phyloP scores from a whole-genome alignment of 768 basidiomycete species.

The Kwoniella dendrophila region DNA sequence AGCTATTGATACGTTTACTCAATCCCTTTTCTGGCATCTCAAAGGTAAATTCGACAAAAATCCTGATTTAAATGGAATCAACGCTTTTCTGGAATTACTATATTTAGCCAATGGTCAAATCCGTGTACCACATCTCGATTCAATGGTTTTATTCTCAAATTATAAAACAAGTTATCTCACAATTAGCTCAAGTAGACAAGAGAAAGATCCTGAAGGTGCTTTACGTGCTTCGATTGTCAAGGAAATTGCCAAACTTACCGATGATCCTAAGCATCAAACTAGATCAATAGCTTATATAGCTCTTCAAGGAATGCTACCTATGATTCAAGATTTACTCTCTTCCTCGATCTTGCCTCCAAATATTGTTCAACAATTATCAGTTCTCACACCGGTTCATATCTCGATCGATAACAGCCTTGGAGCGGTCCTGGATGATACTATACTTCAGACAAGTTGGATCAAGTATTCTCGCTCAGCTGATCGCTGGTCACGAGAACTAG shows the following conservation, averaged over 20 bases:
- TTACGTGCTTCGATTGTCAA: conserved; percentile 22
- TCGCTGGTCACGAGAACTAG: conserved; percentile 29
- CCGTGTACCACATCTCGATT: conserved; percentile 22
- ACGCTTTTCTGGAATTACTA: conserved; percentile 39
- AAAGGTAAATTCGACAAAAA: conserved; percentile 66
- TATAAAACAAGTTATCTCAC: background rate
- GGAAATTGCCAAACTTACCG: conserved; percentile 14
- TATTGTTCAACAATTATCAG: background rate
- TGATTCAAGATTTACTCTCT: conserved; percentile 13
- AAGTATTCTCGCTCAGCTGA: background rate
- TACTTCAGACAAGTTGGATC: conserved; percentile 12
- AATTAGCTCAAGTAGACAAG: background rate
- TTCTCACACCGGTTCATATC: conserved; percentile 10
- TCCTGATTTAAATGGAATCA: conserved; percentile 12
- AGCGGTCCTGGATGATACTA: background rate
- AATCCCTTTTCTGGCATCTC: conserved; percentile 77
- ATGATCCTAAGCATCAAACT: conserved; percentile 3
- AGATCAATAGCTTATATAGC: conserved; percentile 17
- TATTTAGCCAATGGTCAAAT: conserved; percentile 33
- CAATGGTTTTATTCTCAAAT: conserved; percentile 12
- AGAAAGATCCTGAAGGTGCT: conserved; percentile 15
- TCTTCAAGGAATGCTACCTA: conserved; percentile 25
- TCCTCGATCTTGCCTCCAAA: background rate
- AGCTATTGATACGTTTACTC: conserved; percentile 21
- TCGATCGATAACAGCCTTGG: background rate